Evolutionary conservation across 805 yeast genomes (phyloP), one percentile per base, ranked within the genome.

Genomic region (Nakazawaea pomicola): DNA sequence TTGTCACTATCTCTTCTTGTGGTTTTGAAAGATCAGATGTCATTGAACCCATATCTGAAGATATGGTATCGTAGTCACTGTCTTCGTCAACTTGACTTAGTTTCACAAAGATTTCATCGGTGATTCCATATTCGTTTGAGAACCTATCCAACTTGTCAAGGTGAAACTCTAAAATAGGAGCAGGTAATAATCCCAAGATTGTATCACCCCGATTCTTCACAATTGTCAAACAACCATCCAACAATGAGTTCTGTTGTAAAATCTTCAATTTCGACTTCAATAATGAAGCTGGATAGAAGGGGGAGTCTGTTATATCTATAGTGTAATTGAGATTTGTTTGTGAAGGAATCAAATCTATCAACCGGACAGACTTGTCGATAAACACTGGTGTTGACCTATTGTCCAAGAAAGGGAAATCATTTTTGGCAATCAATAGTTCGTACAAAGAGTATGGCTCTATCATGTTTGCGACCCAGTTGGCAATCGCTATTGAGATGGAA

Each of bases 161-260:
- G n/a, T 70, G 68, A 44, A 65, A 62, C 44, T 76, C 80, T 41
- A 76, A 58, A 36, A 72, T 76, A 0, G 78, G 70, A 20, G 68
- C 74, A 24, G 73, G 68, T 4, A 76, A 46, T 4, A 73, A 43
- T 0, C 81, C 82, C 14, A 70, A 65, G 6, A 36, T 12, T 3
- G 37, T 32, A n/a, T 36, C 33, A 4, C 44, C 44, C 3, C 31
- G 36, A n/a, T 32, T 37, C n/a, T 36, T 42, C 31, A 42, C 36
- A 5, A 76, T 54, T 1, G 80, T 74, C 17, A 76, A 51, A 47
- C 77, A 72, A 0, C 79, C 80, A 54, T 76, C 82, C 17, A 72
- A 51, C 36, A 73, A 59, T 3, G 69, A 67, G 12, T 61, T 58
- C 15, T 52, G 49, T 29, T 71, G 76, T n/a, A 73, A 55, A 7